Evolutionary conservation across 345 rosid genomes (phyloP).

Genomic region (Cardamine resedifolia): DNA sequence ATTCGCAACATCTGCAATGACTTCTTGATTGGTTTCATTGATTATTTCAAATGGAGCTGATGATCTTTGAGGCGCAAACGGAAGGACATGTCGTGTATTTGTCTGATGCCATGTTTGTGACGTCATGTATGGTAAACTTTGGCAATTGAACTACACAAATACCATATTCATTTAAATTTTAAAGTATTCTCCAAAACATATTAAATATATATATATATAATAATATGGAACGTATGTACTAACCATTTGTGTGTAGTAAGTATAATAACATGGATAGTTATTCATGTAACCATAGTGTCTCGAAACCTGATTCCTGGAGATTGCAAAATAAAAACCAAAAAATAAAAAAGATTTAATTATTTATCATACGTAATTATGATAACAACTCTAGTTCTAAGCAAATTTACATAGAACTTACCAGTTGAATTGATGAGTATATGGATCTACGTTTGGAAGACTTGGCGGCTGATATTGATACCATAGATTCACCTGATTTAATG

Average conservation of each 20-base stretch:
- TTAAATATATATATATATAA: not conserved
- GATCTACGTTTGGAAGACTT: not conserved
- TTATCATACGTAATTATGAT: too few relatives aligned
- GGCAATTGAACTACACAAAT: not conserved
- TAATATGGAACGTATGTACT: not conserved
- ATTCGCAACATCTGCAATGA: not conserved
- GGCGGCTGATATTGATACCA: not conserved
- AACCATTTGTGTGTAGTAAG: not conserved
- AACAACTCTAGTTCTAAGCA: not conserved
- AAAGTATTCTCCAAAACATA: not conserved
- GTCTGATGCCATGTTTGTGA: not conserved
- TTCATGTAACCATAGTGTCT: not conserved
- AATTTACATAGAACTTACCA: slow-evolving; percentile 13
- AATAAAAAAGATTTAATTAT: not conserved
- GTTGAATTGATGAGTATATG: not conserved
- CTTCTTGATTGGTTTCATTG: not conserved
- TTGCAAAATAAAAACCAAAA: not conserved
- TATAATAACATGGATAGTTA: not conserved
- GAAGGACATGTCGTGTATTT: not conserved
- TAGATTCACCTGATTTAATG: not conserved
- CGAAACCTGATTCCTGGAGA: not conserved
- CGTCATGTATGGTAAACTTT: not conserved
- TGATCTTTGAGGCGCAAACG: not conserved
- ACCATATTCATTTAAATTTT: not conserved
- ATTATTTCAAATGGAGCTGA: not conserved